phyloP scores from a whole-genome alignment of 192 early-diverging fungal genomes.

The Funneliformis geosporum region DNA sequence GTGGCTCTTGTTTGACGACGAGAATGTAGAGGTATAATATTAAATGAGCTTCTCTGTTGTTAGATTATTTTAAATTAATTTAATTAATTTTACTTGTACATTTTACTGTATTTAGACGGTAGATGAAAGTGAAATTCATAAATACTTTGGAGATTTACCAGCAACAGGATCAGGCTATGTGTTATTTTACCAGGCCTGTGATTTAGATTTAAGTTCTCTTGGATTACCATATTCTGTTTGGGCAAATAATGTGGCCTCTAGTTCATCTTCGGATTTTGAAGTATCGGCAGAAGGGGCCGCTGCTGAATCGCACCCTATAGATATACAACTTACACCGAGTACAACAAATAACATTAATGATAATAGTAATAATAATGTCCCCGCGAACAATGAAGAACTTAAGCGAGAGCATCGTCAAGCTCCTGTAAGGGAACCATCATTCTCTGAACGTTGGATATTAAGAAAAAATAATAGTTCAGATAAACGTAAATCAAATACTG shows the following conservation, averaged over 20 bases:
- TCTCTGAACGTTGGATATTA: not conserved
- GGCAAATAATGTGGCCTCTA: constrained; percentile 16
- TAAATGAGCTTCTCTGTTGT: not conserved
- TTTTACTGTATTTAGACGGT: constrained; percentile 49
- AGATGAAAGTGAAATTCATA: constrained; percentile 72
- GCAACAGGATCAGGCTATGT: constrained; percentile 79
- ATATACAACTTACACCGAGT: constrained; percentile 1
- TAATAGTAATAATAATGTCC: not conserved
- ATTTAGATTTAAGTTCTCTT: constrained; percentile 36
- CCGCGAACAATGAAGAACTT: constrained; percentile 1
- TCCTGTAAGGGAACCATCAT: constrained; percentile 22
- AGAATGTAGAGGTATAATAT: constrained; percentile 78
- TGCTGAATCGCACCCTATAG: not conserved
- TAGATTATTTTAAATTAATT: not conserved
- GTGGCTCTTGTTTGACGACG: constrained; percentile 98
- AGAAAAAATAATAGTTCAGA: constrained; percentile 18
- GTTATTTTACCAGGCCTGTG: constrained; percentile 72
- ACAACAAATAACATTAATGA: not conserved
- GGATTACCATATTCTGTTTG: constrained; percentile 18
- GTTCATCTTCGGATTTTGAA: constrained; percentile 14
- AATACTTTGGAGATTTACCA: constrained; percentile 79
- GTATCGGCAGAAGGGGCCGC: not conserved
- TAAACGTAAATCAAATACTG: constrained; percentile 27
- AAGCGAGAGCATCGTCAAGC: not conserved
- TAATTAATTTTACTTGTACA: constrained; percentile 5